phyloP scores from a whole-genome alignment of 306 rosid species.

The Urtica urens region DNA sequence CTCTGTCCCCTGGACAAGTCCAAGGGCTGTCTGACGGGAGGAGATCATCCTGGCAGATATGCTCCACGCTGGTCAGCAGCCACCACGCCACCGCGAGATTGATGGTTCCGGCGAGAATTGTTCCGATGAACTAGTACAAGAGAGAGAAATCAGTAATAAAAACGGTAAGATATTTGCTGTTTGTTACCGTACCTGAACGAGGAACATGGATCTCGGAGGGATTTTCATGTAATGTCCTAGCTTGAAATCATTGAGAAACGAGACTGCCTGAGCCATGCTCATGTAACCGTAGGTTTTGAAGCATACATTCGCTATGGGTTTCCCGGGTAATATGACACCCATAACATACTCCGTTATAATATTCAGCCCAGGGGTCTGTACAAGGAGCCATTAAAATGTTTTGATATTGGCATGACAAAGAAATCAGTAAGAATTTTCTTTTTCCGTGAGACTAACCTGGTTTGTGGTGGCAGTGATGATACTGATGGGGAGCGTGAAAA shows the following conservation, averaged over 20 bases:
- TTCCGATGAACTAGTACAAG: slow-evolving; percentile 53
- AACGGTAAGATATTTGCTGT: no score
- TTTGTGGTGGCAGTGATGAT: slow-evolving; percentile 86
- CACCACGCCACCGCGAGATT: slow-evolving; percentile 74
- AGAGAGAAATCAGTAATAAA: slow-evolving; percentile 8
- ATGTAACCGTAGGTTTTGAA: slow-evolving; percentile 77
- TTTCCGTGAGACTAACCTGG: slow-evolving; percentile 51
- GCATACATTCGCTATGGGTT: slow-evolving; percentile 85
- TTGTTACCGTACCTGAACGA: slow-evolving; percentile 48
- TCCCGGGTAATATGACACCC: slow-evolving; percentile 64
- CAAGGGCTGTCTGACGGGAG: slow-evolving; percentile 58
- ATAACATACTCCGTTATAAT: slow-evolving; percentile 71
- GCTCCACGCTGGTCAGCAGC: slow-evolving; percentile 40
- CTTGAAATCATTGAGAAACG: slow-evolving; percentile 79
- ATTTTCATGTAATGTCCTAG: slow-evolving; percentile 91
- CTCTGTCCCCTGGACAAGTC: slow-evolving; percentile 69
- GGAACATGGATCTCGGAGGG: slow-evolving; percentile 81
- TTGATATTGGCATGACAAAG: slow-evolving; percentile 5
- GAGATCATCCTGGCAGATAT: slow-evolving; percentile 49
- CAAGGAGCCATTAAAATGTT: background rate
- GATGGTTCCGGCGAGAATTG: slow-evolving; percentile 70
- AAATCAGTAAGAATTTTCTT: background rate
- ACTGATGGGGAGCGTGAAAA: slow-evolving; percentile 76
- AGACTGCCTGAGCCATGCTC: slow-evolving; percentile 75
- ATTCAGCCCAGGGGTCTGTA: slow-evolving; percentile 68